phyloP scores from a whole-genome alignment of 116 monocot genomes.

The Cymodocea nodosa region DNA sequence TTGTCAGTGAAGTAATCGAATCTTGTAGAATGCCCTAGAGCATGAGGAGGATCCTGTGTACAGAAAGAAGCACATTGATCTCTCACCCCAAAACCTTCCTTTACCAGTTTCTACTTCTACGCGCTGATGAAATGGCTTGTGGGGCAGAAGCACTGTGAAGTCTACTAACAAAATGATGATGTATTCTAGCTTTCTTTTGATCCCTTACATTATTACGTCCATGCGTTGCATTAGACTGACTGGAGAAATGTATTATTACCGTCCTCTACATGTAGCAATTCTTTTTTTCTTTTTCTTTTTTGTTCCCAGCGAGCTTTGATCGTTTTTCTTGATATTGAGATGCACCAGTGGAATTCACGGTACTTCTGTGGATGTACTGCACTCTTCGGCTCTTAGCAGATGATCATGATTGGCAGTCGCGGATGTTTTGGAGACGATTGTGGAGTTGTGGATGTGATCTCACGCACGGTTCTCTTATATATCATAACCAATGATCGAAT shows the following conservation, averaged over 20 bases:
- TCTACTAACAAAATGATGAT: constrained; percentile 9
- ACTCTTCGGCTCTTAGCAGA: not conserved
- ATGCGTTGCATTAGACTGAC: not conserved
- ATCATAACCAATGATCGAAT: too few relatives aligned
- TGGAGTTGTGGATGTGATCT: too few relatives aligned
- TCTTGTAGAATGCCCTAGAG: constrained; percentile 70
- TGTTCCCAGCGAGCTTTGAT: not conserved
- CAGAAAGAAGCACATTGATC: constrained; percentile 12
- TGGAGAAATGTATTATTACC: not conserved
- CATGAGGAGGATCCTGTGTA: constrained; percentile 47
- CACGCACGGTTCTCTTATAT: too few relatives aligned
- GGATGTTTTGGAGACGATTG: too few relatives aligned
- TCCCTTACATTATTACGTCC: constrained; percentile 7
- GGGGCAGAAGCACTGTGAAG: constrained; percentile 1
- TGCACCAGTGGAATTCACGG: not conserved
- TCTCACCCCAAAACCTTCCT: constrained; percentile 1
- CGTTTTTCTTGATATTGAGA: not conserved
- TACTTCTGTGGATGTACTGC: not conserved
- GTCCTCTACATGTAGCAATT: not conserved
- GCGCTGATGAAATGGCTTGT: constrained; percentile 9
- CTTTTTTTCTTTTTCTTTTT: not conserved
- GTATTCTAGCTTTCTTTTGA: not conserved
- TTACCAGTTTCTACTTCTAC: constrained; percentile 1
- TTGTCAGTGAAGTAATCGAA: constrained; percentile 81
- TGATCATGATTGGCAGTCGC: too few relatives aligned